Evolutionary conservation across 108 stramenopile species (phyloP), one percentile per base, ranked within the genome.

Genomic region (Stephanodiscus minutulus): DNA sequence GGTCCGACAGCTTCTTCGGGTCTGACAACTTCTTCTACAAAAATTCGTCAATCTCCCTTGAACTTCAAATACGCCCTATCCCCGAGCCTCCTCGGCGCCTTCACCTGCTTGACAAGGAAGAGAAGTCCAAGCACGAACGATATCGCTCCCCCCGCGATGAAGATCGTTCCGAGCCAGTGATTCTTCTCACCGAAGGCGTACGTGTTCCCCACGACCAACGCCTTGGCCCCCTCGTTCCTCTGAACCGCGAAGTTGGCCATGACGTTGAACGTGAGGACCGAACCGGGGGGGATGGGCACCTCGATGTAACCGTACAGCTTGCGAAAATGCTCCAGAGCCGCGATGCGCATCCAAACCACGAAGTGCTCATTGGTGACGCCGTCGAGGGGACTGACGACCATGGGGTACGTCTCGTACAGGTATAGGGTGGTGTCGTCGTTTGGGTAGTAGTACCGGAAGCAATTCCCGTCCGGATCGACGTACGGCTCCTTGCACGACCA

Each of bases 261-360:
- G 43, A 99, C 71, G 8, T 86, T 39, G 64, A 99, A 94, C 7
- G 76, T 76, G 4, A 98, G 41, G 24, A 48, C 70, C 1, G 82
- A 85, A 12, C 93, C 94, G 17, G 73, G 76, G 10, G 89, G 88
- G 53, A 99, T 85, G 29, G 85, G 85, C 56, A 83, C 71, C 46
- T 96, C 88, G 67, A 98, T 95, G 50, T 85, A 93, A 15, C 98
- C 99, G 71, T 99, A 99, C 11, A 99, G 83, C 73, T 99, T 99
- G 39, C 98, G 95, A 81, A 99, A 99, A 17, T 62, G 81, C 1
- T 98, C 92, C 10, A 95, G 68, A 0, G 92, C 93, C 3, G 98
- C 98, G 4, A 87, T 83, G 15, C 98, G 83, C 99, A 99, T 99
- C 99, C 99, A 99, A 7, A 99, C 98, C 7, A 98, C 87, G 79